These are phyloP conservation scores for Suhomyces kilbournensis DNA, from an alignment of 805 yeast species.

Conservation along the genomic window DNA sequence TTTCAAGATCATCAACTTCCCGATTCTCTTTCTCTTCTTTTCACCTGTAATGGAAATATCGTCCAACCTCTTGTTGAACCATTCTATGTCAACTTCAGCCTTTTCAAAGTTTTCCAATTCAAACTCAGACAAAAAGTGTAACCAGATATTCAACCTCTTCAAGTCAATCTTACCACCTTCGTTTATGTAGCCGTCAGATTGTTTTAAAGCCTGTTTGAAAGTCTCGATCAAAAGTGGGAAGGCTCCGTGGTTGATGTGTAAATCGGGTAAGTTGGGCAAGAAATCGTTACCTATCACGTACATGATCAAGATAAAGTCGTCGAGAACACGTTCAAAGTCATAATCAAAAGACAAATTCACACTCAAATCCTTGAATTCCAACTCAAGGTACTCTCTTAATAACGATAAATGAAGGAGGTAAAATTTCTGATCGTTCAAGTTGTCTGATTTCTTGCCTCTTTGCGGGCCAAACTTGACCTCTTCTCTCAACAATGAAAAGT, in stretches of 20 bases:
- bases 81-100: conserved; percentile 78
- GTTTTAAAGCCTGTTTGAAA: conserved; percentile 74
- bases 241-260: conserved; percentile 92
- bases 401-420: conserved; percentile 79
- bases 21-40: conserved; percentile 60
- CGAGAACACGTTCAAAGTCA: conserved; percentile 84
- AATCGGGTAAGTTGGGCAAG: conserved; percentile 92
- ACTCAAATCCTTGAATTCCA: conserved; percentile 75
- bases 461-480: conserved; percentile 83
- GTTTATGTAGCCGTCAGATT: conserved; percentile 79
- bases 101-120: conserved; percentile 86
- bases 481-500: conserved; percentile 89
- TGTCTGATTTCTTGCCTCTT: conserved; percentile 35
- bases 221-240: conserved; percentile 88
- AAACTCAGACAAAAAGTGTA: conserved; percentile 69
- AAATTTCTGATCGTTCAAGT: conserved; percentile 75
- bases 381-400: conserved; percentile 84
- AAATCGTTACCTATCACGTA: conserved; percentile 97
- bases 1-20: conserved; percentile 61
- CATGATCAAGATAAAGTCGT: conserved; percentile 88
- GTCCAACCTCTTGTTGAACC: conserved; percentile 86
- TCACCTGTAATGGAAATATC: conserved; percentile 73
- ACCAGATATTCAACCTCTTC: conserved; percentile 68
- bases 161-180: conserved; percentile 80
- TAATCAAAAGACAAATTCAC: conserved; percentile 64